phyloP scores from a whole-genome alignment of 1,284 basidiomycete species.

The Tetrapyrgos nigripes region DNA sequence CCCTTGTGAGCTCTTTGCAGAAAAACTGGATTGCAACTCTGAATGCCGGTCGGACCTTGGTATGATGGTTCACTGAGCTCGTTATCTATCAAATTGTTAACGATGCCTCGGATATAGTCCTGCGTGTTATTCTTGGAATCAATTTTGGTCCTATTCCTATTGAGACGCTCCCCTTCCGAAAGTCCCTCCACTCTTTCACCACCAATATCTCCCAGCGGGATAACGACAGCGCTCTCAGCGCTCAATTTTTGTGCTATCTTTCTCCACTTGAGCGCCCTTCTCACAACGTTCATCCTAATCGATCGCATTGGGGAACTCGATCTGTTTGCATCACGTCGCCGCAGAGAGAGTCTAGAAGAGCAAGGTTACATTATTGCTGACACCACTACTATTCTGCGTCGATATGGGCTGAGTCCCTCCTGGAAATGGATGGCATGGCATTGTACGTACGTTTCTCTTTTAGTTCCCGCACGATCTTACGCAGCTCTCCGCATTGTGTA shows the following conservation, averaged over 20 bases:
- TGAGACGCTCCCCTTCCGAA: too few species aligned
- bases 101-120: too few species aligned
- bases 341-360: too few species aligned
- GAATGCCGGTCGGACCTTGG: background rate
- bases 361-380: background rate
- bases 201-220: too few species aligned
- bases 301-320: background rate
- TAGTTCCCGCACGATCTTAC: too few species aligned
- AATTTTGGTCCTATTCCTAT: too few species aligned
- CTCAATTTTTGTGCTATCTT: background rate
- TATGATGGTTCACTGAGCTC: too few species aligned
- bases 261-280: background rate
- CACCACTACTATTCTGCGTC: background rate
- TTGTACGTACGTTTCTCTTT: background rate
- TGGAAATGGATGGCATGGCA: background rate
- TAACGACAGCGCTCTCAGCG: background rate
- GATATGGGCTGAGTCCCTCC: background rate
- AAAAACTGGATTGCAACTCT: background rate
- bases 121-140: too few species aligned
- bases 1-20: background rate
- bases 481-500: too few species aligned
- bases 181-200: too few species aligned
- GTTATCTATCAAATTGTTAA: too few species aligned
- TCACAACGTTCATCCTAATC: background rate
- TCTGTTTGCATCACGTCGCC: background rate